Conservation (phyloP, 371 early-diverging fungal species). For the Actinomortierella wolfii region DNA sequence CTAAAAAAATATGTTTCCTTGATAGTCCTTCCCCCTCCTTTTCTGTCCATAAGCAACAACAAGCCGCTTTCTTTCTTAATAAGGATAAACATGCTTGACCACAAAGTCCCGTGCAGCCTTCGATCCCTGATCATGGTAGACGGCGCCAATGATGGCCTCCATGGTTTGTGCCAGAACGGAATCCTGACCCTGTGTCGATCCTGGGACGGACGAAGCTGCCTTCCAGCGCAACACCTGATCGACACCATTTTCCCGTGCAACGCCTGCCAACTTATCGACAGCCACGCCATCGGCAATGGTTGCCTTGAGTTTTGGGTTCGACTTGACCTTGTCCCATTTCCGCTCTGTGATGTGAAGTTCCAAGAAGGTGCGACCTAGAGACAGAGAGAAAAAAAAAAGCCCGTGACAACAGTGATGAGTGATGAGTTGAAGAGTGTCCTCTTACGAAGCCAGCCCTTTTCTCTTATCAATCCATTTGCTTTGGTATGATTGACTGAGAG, state of each 20-base stretch:
- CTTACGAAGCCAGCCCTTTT: too few relatives aligned
- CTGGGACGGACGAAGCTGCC: slow-evolving; percentile 20
- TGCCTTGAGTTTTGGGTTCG: slow-evolving; percentile 21
- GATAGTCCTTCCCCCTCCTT: too few relatives aligned
- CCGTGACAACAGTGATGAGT: too few relatives aligned
- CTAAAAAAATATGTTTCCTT: too few relatives aligned
- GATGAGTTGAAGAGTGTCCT: too few relatives aligned
- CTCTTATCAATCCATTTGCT: neutral
- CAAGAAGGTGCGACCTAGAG: slow-evolving; percentile 41
- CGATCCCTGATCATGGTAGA: slow-evolving; percentile 56
- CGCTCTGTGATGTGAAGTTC: slow-evolving; percentile 37
- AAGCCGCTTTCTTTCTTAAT: too few relatives aligned
- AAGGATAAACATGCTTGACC: slow-evolving; percentile 40
- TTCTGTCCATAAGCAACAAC: too few relatives aligned
- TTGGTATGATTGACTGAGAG: too few relatives aligned
- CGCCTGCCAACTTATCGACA: slow-evolving; percentile 28
- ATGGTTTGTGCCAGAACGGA: slow-evolving; percentile 50
- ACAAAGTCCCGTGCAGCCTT: slow-evolving; percentile 45
- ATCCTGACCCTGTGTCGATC: slow-evolving; percentile 28
- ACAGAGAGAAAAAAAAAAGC: neutral
- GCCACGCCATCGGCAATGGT: slow-evolving; percentile 15
- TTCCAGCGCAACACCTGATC: slow-evolving; percentile 43
- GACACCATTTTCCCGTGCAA: slow-evolving; percentile 31
- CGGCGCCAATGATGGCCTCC: slow-evolving; percentile 54
- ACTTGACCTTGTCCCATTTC: slow-evolving; percentile 44